These are phyloP conservation scores for Diaporthe destruens DNA, from an alignment of 2,329 filamentous ascomycete species.

Conservation along the genomic window DNA sequence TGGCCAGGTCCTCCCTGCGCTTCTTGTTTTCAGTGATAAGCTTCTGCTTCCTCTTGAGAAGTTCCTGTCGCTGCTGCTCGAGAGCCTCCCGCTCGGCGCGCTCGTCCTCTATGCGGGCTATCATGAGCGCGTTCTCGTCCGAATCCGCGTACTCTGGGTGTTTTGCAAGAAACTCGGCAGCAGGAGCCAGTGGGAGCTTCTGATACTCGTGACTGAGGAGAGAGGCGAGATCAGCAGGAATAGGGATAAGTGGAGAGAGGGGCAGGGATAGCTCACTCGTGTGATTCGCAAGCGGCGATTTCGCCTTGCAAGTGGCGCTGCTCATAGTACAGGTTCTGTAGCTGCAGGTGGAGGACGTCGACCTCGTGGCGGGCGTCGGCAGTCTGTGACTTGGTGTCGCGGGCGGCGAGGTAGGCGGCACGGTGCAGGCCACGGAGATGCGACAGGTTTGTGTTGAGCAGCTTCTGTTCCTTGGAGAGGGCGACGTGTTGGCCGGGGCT, in stretches of 20 bases:
- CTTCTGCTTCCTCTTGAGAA: constrained; percentile 75
- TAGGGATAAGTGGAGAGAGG: neutral
- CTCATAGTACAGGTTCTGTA: constrained; percentile 98
- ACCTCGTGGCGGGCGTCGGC: constrained; percentile 91
- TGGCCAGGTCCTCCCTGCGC: constrained; percentile 91
- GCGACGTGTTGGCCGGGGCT: constrained; percentile 66
- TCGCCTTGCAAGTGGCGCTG: constrained; percentile 91
- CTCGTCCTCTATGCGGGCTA: constrained; percentile 92
- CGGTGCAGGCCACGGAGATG: constrained; percentile 87
- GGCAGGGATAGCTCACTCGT: constrained; percentile 74
- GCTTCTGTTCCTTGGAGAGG: constrained; percentile 82
- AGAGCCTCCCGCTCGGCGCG: constrained; percentile 84
- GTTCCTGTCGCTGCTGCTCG: constrained; percentile 84
- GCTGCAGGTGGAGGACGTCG: constrained; percentile 88
- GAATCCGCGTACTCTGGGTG: constrained; percentile 81
- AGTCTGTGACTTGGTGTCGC: constrained; percentile 88
- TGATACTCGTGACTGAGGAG: constrained; percentile 82
- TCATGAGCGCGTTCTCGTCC: constrained; percentile 86
- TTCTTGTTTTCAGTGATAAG: constrained; percentile 83
- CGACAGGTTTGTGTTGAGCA: constrained; percentile 81
- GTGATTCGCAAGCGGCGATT: constrained; percentile 90
- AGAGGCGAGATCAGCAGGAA: constrained; percentile 7
- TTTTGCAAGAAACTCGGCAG: constrained; percentile 82
- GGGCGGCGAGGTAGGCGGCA: constrained; percentile 81
- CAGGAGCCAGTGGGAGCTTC: constrained; percentile 84